phyloP scores from a whole-genome alignment of 805 yeast species.

The Kuraishia ogatae region DNA sequence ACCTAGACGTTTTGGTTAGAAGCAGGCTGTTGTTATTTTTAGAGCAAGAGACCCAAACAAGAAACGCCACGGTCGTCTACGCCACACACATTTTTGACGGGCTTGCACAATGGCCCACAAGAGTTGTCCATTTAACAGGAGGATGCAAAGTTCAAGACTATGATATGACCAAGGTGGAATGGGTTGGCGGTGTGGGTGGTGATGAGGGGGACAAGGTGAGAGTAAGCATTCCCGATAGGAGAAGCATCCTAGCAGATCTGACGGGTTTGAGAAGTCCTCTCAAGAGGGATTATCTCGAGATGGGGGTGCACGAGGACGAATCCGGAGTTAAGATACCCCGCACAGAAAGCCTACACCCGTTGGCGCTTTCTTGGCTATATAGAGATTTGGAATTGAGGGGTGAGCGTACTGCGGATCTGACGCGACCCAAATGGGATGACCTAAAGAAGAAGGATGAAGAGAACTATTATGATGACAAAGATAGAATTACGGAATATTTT shows the following conservation, averaged over 20 bases:
- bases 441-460: constrained; percentile 28
- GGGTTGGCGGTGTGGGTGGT: constrained; percentile 11
- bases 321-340: constrained; percentile 26
- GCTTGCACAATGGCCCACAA: constrained; percentile 82
- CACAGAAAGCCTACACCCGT: constrained; percentile 56
- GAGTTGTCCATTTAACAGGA: constrained; percentile 65
- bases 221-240: no score
- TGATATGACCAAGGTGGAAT: constrained; percentile 20
- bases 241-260: background rate
- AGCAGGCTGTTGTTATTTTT: constrained; percentile 64
- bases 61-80: constrained; percentile 76
- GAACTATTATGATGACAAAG: constrained; percentile 35
- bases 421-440: constrained; percentile 49
- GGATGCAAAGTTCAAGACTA: constrained; percentile 43
- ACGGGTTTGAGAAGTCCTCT: background rate
- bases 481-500: constrained; percentile 40
- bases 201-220: constrained; percentile 10
- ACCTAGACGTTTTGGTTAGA: constrained; percentile 88
- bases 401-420: constrained; percentile 35
- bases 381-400: constrained; percentile 48
- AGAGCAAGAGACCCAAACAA: constrained; percentile 56
- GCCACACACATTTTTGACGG: constrained; percentile 98
- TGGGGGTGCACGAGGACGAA: constrained; percentile 13
- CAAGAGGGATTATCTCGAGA: constrained; percentile 3
- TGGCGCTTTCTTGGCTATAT: constrained; percentile 61